A percentile compares a stretch with the other conserved stretches of the same genome.
Evolutionary conservation across 768 basidiomycete genomes (phyloP).

Genomic region (Amanita rubescens): DNA sequence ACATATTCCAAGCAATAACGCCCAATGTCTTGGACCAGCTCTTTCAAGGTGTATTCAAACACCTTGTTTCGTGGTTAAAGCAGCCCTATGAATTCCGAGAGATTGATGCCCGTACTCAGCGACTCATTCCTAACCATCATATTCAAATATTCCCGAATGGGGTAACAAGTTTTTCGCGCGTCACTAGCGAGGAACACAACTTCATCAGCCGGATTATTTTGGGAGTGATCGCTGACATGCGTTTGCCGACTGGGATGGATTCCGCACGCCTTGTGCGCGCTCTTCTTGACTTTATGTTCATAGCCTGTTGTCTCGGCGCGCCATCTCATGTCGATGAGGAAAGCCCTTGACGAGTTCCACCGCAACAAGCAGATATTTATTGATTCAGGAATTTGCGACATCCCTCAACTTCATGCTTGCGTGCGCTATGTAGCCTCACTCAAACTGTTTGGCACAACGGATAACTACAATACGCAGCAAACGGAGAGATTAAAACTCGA

Average conservation of each 20-base stretch:
- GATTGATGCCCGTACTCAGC: not conserved
- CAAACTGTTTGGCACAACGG: constrained; percentile 12
- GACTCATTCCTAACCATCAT: constrained; percentile 16
- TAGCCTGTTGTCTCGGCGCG: constrained; percentile 4
- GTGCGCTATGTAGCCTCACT: constrained; percentile 10
- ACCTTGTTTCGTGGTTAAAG: constrained; percentile 26
- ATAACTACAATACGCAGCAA: not conserved
- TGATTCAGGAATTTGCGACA: constrained; percentile 6
- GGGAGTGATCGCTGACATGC: constrained; percentile 2
- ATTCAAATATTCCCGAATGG: constrained; percentile 25
- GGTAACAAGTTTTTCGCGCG: constrained; percentile 27
- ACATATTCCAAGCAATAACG: constrained; percentile 26
- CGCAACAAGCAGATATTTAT: constrained; percentile 12
- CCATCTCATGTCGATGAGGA: not conserved
- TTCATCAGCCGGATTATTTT: constrained; percentile 22
- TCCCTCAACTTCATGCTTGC: constrained; percentile 10
- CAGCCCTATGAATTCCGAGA: constrained; percentile 14
- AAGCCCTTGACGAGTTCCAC: not conserved
- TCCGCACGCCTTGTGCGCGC: constrained; percentile 7
- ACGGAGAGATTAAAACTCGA: not conserved
- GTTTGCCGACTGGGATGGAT: not conserved
- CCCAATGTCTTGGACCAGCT: constrained; percentile 30
- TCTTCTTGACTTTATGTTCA: constrained; percentile 19
- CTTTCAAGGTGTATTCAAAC: constrained; percentile 34
- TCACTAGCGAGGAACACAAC: constrained; percentile 32